These are phyloP conservation scores for Abelmoschus esculentus DNA, from an alignment of 345 rosid species.

Conservation along the genomic window DNA sequence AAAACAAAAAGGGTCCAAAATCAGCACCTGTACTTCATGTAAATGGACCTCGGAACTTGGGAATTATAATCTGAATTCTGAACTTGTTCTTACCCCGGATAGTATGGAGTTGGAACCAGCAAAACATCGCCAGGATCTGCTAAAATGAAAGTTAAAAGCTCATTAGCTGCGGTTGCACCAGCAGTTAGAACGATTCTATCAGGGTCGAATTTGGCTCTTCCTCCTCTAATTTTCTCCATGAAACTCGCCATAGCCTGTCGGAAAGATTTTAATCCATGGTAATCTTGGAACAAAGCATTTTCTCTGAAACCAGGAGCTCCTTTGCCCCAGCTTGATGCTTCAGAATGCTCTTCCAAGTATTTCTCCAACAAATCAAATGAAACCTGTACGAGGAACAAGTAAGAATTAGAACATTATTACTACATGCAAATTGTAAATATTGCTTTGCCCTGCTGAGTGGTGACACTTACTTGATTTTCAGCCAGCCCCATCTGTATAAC, in stretches of 20 bases:
- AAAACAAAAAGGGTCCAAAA: background rate
- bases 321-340: slow-evolving; percentile 58
- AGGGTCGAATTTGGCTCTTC: slow-evolving; percentile 63
- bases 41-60: background rate
- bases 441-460: background rate
- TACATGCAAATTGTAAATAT: background rate
- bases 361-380: slow-evolving; percentile 83
- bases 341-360: slow-evolving; percentile 54
- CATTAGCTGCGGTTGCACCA: slow-evolving; percentile 95
- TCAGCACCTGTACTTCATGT: background rate
- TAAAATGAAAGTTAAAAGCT: slow-evolving; percentile 73
- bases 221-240: slow-evolving; percentile 79
- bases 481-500: slow-evolving; percentile 98
- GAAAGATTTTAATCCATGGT: slow-evolving; percentile 79
- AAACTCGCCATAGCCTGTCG: slow-evolving; percentile 89
- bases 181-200: slow-evolving; percentile 74
- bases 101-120: slow-evolving; percentile 87
- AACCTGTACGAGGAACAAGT: slow-evolving; percentile 36
- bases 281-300: slow-evolving; percentile 92
- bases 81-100: slow-evolving; percentile 62
- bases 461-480: slow-evolving; percentile 68
- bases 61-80: no score
- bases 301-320: slow-evolving; percentile 71
- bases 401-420: background rate
- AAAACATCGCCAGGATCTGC: slow-evolving; percentile 86